Evolutionary conservation across 768 basidiomycete genomes (phyloP).

Genomic region (Hirschioporus abietinus): DNA sequence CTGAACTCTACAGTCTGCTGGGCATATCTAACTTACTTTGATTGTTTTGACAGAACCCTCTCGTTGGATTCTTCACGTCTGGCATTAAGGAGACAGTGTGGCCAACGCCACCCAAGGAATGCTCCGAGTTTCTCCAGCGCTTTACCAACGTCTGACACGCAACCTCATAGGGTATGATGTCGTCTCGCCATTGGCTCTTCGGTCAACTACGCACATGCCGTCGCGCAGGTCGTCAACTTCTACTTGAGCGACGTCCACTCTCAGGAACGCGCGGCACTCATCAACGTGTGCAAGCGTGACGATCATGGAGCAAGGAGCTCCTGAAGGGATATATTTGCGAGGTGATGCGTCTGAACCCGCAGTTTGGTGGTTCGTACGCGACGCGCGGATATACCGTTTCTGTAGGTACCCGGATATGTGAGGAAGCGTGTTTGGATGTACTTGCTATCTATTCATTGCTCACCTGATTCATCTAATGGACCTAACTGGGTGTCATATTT

Average conservation of each 20-base stretch:
- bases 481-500: no score
- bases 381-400: no score
- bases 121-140: slow-evolving; percentile 33
- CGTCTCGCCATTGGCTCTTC: slow-evolving; percentile 43
- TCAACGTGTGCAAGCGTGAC: slow-evolving; percentile 27
- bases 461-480: no score
- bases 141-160: slow-evolving; percentile 33
- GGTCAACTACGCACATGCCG: slow-evolving; percentile 42
- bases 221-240: slow-evolving; percentile 46
- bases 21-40: not conserved
- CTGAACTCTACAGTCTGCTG: not conserved
- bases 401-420: no score
- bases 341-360: slow-evolving; percentile 38
- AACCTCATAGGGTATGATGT: slow-evolving; percentile 39
- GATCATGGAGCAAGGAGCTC: slow-evolving; percentile 29
- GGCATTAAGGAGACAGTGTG: slow-evolving; percentile 23
- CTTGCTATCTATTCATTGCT: no score
- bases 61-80: slow-evolving; percentile 23
- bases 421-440: no score
- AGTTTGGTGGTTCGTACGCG: slow-evolving; percentile 40
- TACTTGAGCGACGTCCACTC: slow-evolving; percentile 40
- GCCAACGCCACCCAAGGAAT: slow-evolving; percentile 29
- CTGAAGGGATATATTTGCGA: slow-evolving; percentile 47
- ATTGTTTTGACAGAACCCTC: slow-evolving; percentile 26
- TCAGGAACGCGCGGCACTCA: slow-evolving; percentile 34